phyloP scores from a whole-genome alignment of 1,284 basidiomycete species.

The Trichosporon coremiiforme region DNA sequence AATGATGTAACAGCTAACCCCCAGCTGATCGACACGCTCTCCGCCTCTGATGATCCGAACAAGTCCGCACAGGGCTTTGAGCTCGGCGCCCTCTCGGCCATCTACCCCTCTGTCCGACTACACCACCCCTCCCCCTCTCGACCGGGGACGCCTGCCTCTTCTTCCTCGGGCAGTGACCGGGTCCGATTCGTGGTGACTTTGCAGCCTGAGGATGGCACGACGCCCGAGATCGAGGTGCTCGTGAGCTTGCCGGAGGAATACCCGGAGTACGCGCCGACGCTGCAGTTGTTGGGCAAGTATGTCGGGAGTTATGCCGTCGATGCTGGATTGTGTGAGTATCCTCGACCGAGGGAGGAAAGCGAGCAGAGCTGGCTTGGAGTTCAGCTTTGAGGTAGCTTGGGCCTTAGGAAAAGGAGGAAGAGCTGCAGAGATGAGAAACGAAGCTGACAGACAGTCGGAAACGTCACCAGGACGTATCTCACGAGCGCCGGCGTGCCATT shows the following conservation, averaged over 20 bases:
- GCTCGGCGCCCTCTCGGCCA: constrained; percentile 72
- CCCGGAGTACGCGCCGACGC: constrained; percentile 72
- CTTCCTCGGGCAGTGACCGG: constrained; percentile 40
- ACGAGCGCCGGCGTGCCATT: constrained; percentile 74
- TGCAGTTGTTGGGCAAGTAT: constrained; percentile 82
- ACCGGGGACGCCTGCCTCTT: neutral
- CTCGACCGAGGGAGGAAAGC: neutral
- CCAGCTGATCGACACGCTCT: constrained; percentile 50
- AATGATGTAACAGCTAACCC: neutral
- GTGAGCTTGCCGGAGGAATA: constrained; percentile 75
- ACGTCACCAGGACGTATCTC: constrained; percentile 78
- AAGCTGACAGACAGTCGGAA: constrained; percentile 60
- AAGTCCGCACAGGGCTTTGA: constrained; percentile 48
- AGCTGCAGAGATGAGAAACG: neutral
- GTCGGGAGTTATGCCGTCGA: constrained; percentile 66
- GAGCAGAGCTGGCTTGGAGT: neutral
- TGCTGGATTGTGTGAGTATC: constrained; percentile 49
- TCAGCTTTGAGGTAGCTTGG: too few species aligned
- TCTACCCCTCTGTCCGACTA: constrained; percentile 69
- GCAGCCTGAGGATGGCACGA: constrained; percentile 50
- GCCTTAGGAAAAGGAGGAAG: neutral
- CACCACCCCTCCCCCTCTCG: constrained; percentile 33
- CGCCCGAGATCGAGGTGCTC: constrained; percentile 62
- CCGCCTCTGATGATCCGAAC: constrained; percentile 38
- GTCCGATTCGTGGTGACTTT: constrained; percentile 69